These are phyloP conservation scores for Phytophthora idaei DNA, from an alignment of 352 stramenopile genomes.

Conservation along the genomic window DNA sequence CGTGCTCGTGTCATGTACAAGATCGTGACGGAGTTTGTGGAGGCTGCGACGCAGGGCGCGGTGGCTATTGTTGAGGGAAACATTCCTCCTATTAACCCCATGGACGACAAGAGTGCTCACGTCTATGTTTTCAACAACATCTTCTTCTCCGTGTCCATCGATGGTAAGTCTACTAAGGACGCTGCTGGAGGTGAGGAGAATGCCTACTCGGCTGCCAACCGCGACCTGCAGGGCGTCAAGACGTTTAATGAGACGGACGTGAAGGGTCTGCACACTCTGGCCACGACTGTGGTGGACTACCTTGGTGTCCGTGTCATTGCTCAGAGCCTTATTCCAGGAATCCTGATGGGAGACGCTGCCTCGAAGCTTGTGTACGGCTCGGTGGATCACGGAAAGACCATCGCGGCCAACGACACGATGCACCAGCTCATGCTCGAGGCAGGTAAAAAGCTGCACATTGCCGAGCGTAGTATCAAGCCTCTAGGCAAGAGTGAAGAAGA, in stretches of 20 bases:
- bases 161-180: constrained; percentile 77
- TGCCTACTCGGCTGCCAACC: constrained; percentile 86
- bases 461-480: constrained; percentile 83
- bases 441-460: constrained; percentile 88
- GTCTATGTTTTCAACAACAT: constrained; percentile 99
- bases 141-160: constrained; percentile 95
- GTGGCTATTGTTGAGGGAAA: constrained; percentile 95
- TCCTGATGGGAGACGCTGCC: constrained; percentile 94
- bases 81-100: constrained; percentile 96
- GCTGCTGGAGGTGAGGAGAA: constrained; percentile 70
- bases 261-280: constrained; percentile 92
- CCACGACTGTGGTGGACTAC: constrained; percentile 95
- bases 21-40: constrained; percentile 95
- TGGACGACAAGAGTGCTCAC: constrained; percentile 92
- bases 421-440: constrained; percentile 89
- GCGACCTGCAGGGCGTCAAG: constrained; percentile 89
- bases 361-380: constrained; percentile 96
- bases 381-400: constrained; percentile 91
- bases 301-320: constrained; percentile 94
- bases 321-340: constrained; percentile 96
- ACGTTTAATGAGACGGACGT: constrained; percentile 93
- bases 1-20: constrained; percentile 95
- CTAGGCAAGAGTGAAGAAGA: constrained; percentile 65
- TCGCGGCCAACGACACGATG: constrained; percentile 92
- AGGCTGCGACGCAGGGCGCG: constrained; percentile 87